Evolutionary conservation across 352 stramenopile genomes (phyloP).

Genomic region (Globisporangium cylindrosporum): DNA sequence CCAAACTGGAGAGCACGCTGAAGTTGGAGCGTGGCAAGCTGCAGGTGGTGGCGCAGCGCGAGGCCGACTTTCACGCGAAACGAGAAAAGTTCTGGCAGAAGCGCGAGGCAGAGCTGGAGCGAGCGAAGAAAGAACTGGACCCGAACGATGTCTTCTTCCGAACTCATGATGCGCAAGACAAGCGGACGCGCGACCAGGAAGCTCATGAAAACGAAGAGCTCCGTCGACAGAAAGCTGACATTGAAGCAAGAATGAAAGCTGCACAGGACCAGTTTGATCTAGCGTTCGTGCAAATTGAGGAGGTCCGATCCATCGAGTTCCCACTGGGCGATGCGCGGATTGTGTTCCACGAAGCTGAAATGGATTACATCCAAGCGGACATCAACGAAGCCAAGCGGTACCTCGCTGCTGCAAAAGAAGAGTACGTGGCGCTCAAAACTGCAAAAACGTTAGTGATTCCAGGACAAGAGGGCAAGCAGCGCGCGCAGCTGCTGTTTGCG

Average conservation of each 20-base stretch:
- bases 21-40: slow-evolving; percentile 56
- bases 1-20: slow-evolving; percentile 31
- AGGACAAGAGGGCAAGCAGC: slow-evolving; percentile 50
- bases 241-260: slow-evolving; percentile 38
- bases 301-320: slow-evolving; percentile 35
- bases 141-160: slow-evolving; percentile 78
- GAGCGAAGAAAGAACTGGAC: slow-evolving; percentile 70
- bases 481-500: slow-evolving; percentile 67
- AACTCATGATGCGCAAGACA: slow-evolving; percentile 59
- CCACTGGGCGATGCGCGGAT: slow-evolving; percentile 51
- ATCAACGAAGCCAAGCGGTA: slow-evolving; percentile 44
- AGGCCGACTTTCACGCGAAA: slow-evolving; percentile 43
- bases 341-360: slow-evolving; percentile 60
- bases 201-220: slow-evolving; percentile 55
- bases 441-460: slow-evolving; percentile 38
- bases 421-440: slow-evolving; percentile 59
- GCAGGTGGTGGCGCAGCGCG: slow-evolving; percentile 43
- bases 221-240: slow-evolving; percentile 35
- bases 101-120: slow-evolving; percentile 55
- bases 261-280: slow-evolving; percentile 38
- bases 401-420: slow-evolving; percentile 53
- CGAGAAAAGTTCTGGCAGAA: slow-evolving; percentile 63
- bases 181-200: slow-evolving; percentile 52
- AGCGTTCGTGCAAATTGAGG: slow-evolving; percentile 33
- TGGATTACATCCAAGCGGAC: slow-evolving; percentile 42